A percentile compares a stretch with the other conserved stretches of the same genome.
Conservation (phyloP, 2,329 filamentous ascomycete genomes). For the Talaromyces sp. region DNA sequence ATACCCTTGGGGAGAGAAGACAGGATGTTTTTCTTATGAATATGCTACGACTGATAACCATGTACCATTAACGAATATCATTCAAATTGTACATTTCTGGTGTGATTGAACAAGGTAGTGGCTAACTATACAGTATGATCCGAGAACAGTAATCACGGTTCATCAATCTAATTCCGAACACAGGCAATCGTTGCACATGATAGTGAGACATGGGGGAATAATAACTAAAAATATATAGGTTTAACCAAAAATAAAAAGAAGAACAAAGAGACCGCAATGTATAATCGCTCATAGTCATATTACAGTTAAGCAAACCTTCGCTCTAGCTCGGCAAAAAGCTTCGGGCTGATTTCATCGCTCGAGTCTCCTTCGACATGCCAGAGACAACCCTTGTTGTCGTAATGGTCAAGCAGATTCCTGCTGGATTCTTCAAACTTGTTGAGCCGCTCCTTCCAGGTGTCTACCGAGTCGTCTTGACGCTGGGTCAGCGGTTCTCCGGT, state of each 20-base stretch:
- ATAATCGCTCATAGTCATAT: background rate
- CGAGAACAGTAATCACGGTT: background rate
- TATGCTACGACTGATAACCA: background rate
- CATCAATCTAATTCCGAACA: background rate
- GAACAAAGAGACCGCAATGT: background rate
- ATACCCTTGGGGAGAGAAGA: background rate
- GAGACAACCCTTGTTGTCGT: constrained; percentile 74
- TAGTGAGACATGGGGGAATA: constrained; percentile 9
- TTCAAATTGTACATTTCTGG: background rate
- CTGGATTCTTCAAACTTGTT: constrained; percentile 84
- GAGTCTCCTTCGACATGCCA: constrained; percentile 83
- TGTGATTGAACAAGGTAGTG: background rate
- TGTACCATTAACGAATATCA: background rate
- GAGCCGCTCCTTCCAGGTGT: constrained; percentile 76
- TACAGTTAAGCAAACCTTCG: constrained; percentile 56
- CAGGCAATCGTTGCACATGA: background rate
- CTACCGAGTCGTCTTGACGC: constrained; percentile 78
- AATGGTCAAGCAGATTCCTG: constrained; percentile 79
- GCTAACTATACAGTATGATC: background rate
- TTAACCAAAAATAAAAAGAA: constrained; percentile 17
- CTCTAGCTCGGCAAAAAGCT: constrained; percentile 77
- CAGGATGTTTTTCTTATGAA: background rate
- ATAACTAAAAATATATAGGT: constrained; percentile 5
- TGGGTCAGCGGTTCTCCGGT: constrained; percentile 83
- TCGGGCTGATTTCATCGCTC: constrained; percentile 93